Evolutionary conservation across 176 grass and related monocot species (phyloP), one percentile per base, ranked within the genome.

Genomic region (Bromus sterilis): DNA sequence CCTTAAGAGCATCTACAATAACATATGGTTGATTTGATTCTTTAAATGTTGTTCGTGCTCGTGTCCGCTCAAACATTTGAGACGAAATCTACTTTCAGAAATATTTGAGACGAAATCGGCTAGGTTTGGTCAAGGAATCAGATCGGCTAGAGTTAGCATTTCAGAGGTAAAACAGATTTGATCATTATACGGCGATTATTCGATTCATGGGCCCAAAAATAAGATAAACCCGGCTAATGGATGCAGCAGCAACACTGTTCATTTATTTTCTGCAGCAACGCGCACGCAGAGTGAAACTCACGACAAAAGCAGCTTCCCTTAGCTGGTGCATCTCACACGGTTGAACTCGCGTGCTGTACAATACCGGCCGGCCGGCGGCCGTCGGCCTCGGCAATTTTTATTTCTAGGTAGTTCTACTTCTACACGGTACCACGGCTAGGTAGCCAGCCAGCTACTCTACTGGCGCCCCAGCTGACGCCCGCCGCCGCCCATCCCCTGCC

Each of bases 401-500:
- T 72, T 72, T 46, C 69, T 72, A 46, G 23, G 37, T 30, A 72
- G 25, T 8, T 72, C 40, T 20, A 72, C 24, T 23, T 66, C 4
- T 6, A 4, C 26, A 1, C 6, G 33, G 37, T 42, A 70, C 63
- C 1, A 41, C 64, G 64, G 40, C 68, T 56, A 23, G 21, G 21
- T 72, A 30, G 67, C 11, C 2, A 46, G 40, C 25, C 1, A 11
- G 7, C 64, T 66, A 66, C 64, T 58, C n/a, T 51, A 51, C 46
- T 51, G 81, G 59, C 58, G 71, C 21, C 81, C 81, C 0, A 76
- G 43, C 24, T 48, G 81, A 12, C 82, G 73, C 3, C 82, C 82
- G 4, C 82, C 82, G 34, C 60, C 44, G 25, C 33, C 82, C 82
- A 77, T 66, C 25, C 72, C 72, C 72, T 83, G 81, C 16, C 41